Evolutionary conservation across 768 basidiomycete genomes (phyloP).

Genomic region (Tricholoma sp.): DNA sequence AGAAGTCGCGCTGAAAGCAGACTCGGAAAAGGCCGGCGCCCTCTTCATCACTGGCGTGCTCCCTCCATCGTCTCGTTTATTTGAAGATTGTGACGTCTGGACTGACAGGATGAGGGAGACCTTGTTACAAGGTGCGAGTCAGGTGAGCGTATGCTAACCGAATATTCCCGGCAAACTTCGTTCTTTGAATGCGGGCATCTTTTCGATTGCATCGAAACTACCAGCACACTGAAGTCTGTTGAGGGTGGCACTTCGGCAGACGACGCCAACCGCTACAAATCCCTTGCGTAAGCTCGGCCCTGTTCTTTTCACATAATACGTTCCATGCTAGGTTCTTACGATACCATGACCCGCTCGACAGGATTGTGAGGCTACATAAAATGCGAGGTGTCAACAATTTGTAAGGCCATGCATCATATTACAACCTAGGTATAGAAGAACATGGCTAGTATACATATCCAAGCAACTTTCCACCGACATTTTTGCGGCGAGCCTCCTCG

Average conservation of each 20-base stretch:
- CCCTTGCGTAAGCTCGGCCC: neutral
- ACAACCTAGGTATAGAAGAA: neutral
- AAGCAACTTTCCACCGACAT: slow-evolving; percentile 92
- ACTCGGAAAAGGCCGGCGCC: too few species aligned
- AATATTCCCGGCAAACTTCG: neutral
- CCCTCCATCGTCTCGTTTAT: too few species aligned
- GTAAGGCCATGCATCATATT: neutral
- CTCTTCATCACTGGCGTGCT: too few species aligned
- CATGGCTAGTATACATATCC: slow-evolving; percentile 80
- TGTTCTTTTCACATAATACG: neutral
- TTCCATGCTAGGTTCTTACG: neutral
- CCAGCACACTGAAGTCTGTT: neutral
- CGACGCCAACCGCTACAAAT: neutral
- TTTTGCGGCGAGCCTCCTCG: slow-evolving; percentile 97
- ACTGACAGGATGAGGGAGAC: too few species aligned
- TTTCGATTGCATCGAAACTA: neutral
- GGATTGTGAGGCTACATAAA: neutral
- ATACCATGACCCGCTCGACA: neutral
- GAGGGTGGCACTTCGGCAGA: neutral
- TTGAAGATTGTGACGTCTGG: too few species aligned
- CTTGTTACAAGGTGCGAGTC: neutral
- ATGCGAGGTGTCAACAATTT: neutral
- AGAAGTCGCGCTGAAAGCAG: too few species aligned
- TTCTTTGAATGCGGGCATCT: neutral
- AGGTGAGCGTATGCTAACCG: neutral